phyloP scores from a whole-genome alignment of 768 basidiomycete genomes.

The Mycena maculata region DNA sequence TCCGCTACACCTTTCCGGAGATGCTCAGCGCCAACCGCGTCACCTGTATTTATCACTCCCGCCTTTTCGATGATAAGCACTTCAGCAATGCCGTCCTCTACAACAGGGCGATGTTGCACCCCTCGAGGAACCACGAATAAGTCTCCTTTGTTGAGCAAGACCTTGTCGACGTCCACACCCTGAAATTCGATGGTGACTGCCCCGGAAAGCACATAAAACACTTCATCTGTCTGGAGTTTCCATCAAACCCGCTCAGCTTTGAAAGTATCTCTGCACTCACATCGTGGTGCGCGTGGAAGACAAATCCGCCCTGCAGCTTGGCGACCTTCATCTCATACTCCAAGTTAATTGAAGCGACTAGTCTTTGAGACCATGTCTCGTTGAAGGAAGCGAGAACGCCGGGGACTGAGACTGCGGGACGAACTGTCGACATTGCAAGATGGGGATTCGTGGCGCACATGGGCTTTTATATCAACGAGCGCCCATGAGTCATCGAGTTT shows the following conservation, averaged over 20 bases:
- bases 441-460: background rate
- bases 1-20: slow-evolving; percentile 12
- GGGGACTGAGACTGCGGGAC: slow-evolving; percentile 14
- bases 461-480: too few species aligned
- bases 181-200: slow-evolving; percentile 9
- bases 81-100: slow-evolving; percentile 8
- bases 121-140: slow-evolving; percentile 13
- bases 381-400: slow-evolving; percentile 14
- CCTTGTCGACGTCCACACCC: slow-evolving; percentile 14
- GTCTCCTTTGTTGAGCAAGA: slow-evolving; percentile 10
- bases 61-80: slow-evolving; percentile 10
- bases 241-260: background rate
- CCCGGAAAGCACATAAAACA: slow-evolving; percentile 10
- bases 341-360: slow-evolving; percentile 8
- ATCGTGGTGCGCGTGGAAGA: slow-evolving; percentile 14
- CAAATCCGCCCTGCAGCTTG: slow-evolving; percentile 16
- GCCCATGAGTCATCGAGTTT: too few species aligned
- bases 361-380: slow-evolving; percentile 14
- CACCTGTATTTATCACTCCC: slow-evolving; percentile 14
- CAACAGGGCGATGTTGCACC: slow-evolving; percentile 7
- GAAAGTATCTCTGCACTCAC: background rate
- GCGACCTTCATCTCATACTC: slow-evolving; percentile 19
- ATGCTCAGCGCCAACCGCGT: slow-evolving; percentile 5
- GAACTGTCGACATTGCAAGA: background rate
- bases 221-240: slow-evolving; percentile 4